A percentile compares a stretch with the other conserved stretches of the same genome.
phyloP scores from a whole-genome alignment of 2,329 filamentous ascomycete species.

The Paecilomyces formosus region DNA sequence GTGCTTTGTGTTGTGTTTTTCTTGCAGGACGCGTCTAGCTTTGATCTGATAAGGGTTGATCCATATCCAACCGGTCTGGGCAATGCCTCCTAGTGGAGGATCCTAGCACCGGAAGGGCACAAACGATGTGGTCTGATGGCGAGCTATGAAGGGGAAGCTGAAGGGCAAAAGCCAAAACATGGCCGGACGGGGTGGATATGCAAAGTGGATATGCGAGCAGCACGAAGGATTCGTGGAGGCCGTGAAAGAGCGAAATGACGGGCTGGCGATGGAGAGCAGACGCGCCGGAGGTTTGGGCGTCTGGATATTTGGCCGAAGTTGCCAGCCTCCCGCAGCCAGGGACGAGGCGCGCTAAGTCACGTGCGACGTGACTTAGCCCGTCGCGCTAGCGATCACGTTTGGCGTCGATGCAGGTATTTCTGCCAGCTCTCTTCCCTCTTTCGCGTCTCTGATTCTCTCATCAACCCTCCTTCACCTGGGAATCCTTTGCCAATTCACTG shows the following conservation, averaged over 20 bases:
- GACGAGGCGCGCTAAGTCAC: slow-evolving; percentile 24
- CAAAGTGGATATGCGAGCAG: not conserved
- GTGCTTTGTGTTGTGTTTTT: not conserved
- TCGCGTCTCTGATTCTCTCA: slow-evolving; percentile 16
- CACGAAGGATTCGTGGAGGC: not conserved
- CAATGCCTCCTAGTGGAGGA: not conserved
- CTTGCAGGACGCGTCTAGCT: not conserved
- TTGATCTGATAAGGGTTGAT: not conserved
- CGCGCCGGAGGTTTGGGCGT: not conserved
- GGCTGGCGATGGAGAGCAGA: not conserved
- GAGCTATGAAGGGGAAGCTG: not conserved
- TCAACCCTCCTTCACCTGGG: not conserved
- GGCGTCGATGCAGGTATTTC: slow-evolving; percentile 25
- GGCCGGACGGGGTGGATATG: not conserved
- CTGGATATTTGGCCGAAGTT: no score
- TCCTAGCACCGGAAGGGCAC: not conserved
- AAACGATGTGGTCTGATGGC: not conserved
- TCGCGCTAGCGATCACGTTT: slow-evolving; percentile 30
- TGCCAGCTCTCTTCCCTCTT: slow-evolving; percentile 16
- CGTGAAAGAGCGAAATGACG: not conserved
- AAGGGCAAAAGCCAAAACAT: not conserved
- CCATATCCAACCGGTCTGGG: not conserved
- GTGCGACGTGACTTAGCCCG: slow-evolving; percentile 31
- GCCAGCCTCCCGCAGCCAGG: slow-evolving; percentile 4
- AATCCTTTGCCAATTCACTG: slow-evolving; percentile 7